Evolutionary conservation across 2,329 filamentous ascomycete species (phyloP).

Genomic region (Pseudocercospora macadamiae): DNA sequence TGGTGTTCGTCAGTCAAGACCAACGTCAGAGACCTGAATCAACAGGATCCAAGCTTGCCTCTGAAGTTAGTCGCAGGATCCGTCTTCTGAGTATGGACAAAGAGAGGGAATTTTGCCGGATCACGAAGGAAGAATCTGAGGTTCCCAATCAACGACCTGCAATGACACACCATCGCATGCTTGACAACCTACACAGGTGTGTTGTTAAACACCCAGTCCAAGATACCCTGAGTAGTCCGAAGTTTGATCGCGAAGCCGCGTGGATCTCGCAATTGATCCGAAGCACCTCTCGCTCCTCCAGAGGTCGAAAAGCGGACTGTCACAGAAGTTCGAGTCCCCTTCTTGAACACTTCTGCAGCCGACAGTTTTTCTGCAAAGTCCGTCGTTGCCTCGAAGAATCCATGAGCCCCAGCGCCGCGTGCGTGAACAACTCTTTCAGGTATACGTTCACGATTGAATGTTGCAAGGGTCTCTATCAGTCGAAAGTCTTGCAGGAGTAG

Average conservation of each 20-base stretch:
- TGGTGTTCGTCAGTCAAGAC: no score
- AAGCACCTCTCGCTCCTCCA: constrained; percentile 77
- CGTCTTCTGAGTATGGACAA: no score
- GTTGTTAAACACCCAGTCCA: constrained; percentile 16
- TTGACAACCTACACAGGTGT: neutral
- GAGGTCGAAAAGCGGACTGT: constrained; percentile 79
- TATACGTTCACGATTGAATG: no score
- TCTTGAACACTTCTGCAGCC: constrained; percentile 66
- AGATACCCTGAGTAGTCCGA: constrained; percentile 49
- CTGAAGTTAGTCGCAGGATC: no score
- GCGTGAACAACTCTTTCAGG: constrained; percentile 68
- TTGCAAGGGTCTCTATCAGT: no score
- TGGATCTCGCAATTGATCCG: constrained; percentile 51
- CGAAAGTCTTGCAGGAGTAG: no score
- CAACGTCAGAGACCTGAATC: no score
- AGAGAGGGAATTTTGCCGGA: no score
- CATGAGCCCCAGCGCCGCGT: constrained; percentile 59
- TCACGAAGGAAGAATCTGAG: no score
- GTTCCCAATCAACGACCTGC: constrained; percentile 23
- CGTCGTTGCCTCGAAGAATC: constrained; percentile 59
- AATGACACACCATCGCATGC: neutral
- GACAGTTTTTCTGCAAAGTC: constrained; percentile 29
- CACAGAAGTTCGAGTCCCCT: constrained; percentile 65
- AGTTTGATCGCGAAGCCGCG: constrained; percentile 55
- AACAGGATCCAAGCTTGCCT: no score